Evolutionary conservation across 1,139 yeast species (phyloP), one percentile per base, ranked within the genome.

Genomic region (Debaryomyces udenii): DNA sequence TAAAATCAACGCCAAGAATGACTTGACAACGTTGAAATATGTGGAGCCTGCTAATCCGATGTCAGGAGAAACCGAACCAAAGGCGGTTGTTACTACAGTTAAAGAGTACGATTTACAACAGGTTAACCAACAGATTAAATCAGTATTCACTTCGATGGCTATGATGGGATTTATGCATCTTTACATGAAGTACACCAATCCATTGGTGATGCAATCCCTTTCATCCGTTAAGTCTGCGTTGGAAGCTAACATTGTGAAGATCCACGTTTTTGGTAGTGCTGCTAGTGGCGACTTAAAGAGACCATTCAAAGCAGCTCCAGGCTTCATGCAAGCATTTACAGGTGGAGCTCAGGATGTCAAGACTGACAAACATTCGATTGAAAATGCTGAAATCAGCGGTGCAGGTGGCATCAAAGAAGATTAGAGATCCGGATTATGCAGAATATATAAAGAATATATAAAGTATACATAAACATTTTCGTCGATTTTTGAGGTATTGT

Each of bases 111-210:
- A 93, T 66, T 78, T 89, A 63, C 78, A 82, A 64, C 97, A 93
- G 72, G 78, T 91, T 50, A 83, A 86, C 62, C 46, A 79, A 39
- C 84, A 89, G 49, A 79, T 91, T 66, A 88, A 86, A 70, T 77
- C 95, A 50, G 80, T 90, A 52, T 83, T 86, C 76, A 86, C 94
- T 52, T 88, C 96, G 49, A 67, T 90, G 57, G 97, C 96, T 59
- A 91, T 94, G 97, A 91, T 94, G 94, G 96, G 86, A 26, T 87
- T 93, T 82, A 91, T 93, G 98, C 99, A 93, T 70, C 59, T 93
- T 49, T 93, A 93, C 82, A 84, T 94, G 96, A 87, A 90, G 71
- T 94, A 89, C 79, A 89, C 98, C 66, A 91, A 93, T 73, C 99
- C 99, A 46, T 81, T 93, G 66, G 81, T 94, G 55, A 87, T 93